A percentile compares a stretch with the other conserved stretches of the same genome.
Evolutionary conservation across 2,329 filamentous ascomycete species (phyloP).

Genomic region (Penicillium griseofulvum): DNA sequence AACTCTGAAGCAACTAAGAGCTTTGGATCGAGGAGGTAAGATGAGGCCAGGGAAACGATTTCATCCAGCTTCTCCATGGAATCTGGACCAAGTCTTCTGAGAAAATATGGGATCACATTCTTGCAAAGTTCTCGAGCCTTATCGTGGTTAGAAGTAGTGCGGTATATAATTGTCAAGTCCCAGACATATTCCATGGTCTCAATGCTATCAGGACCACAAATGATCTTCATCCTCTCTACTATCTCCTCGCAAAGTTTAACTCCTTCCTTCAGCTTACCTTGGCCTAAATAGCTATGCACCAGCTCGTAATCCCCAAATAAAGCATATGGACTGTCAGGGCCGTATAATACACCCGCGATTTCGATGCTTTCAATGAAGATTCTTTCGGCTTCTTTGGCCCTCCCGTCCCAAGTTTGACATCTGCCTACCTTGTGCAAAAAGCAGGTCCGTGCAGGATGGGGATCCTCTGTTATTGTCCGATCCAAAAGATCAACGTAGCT

Average conservation of each 20-base stretch:
- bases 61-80: background rate
- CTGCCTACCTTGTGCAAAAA: slow-evolving; percentile 2
- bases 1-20: background rate
- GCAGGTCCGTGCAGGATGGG: background rate
- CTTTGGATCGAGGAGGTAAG: background rate
- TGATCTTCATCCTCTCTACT: background rate
- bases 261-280: background rate
- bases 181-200: background rate
- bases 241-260: background rate
- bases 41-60: background rate
- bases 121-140: background rate
- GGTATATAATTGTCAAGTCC: background rate
- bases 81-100: background rate
- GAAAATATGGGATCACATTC: background rate
- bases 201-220: background rate
- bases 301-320: background rate
- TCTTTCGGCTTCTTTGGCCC: slow-evolving; percentile 15
- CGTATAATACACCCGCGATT: background rate
- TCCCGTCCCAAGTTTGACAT: slow-evolving; percentile 15
- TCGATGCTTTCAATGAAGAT: background rate
- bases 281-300: background rate
- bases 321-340: background rate
- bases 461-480: slow-evolving; percentile 17
- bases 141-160: background rate
- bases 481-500: slow-evolving; percentile 21